Conservation (phyloP, 225 moss, liverwort and hornwort species). For the Lunularia cruciata region DNA sequence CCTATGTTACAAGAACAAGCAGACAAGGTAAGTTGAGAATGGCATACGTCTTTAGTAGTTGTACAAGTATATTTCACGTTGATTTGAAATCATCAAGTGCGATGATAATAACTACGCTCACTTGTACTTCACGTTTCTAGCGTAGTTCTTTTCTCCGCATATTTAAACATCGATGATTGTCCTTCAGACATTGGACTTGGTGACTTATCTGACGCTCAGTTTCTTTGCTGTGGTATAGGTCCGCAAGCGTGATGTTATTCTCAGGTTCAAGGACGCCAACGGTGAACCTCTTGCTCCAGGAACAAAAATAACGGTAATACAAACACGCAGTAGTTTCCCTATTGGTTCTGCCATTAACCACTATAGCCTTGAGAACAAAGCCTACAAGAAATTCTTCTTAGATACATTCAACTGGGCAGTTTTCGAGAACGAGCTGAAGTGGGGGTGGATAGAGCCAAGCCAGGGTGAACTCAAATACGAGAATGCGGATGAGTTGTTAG, state of each 20-base stretch:
- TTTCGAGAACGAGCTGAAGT: slow-evolving; percentile 94
- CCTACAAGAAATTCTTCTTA: slow-evolving; percentile 71
- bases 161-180: no score
- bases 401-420: slow-evolving; percentile 94
- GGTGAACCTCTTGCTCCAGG: slow-evolving; percentile 50
- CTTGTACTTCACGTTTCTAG: no score
- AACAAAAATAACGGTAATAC: slow-evolving; percentile 58
- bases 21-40: slow-evolving; percentile 59
- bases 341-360: slow-evolving; percentile 82
- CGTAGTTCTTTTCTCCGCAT: no score
- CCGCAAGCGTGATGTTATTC: slow-evolving; percentile 71
- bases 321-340: slow-evolving; percentile 73
- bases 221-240: slow-evolving; percentile 61
- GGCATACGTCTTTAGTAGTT: no score
- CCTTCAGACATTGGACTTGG: no score
- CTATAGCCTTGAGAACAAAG: slow-evolving; percentile 60
- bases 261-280: slow-evolving; percentile 46
- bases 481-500: slow-evolving; percentile 73
- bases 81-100: no score
- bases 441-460: slow-evolving; percentile 75
- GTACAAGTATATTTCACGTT: no score
- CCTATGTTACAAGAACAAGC: slow-evolving; percentile 58
- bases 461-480: slow-evolving; percentile 46
- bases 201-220: no score
- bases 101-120: no score